Base-by-base conservation (phyloP, 1,139 yeast species). In the Sugiyamaella pinicola region DNA sequence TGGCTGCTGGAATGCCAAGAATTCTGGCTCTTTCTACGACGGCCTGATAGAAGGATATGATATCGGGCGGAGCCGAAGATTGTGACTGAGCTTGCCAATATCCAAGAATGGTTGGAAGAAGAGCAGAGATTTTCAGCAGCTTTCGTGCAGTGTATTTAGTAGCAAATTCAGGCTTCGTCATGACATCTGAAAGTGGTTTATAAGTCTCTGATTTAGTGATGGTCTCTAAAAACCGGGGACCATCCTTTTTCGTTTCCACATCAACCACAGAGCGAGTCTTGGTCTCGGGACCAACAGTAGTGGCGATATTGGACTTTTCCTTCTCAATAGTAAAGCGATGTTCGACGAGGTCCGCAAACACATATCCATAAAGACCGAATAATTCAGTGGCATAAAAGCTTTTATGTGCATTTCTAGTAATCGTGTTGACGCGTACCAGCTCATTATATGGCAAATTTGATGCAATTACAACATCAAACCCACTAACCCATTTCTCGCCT, bases 321-420 rank as follows among this genome's bases (percentile, higher is more conserved):
- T 81, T 80, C 47, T 87, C 83, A 59, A 64, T 52, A 37, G 69
- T 71, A 29, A 82, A 80, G 40, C 75, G 73, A 68, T 88, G 91
- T 51, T 76, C 69, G 17, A 89, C 80, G 56, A 93, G 75, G 68
- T 95, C 99, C 2, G 84, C 83, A 64, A 91, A 83, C 1, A 88
- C 78, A 64, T 82, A 87, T 1, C 96, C 97, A 67, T 80, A 89
- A 67, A 90, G 72, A 0, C 99, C 99, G 66, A 85, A 87, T 7
- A 83, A 66, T 0, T 85, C 86, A 0, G 88, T 73, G 3, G 81
- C 77, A 66, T 87, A 89, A 39, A 93, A 74, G 1, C 96, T 88
- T 31, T 84, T 78, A 29, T 74, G 74, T 24, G 77, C 71, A 1
- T 64, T 54, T 60, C 97, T 78, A 2, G 91, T 77, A 22, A 77